Conservation (phyloP, 805 yeast species). For the Schizosaccharomyces osmophilus region DNA sequence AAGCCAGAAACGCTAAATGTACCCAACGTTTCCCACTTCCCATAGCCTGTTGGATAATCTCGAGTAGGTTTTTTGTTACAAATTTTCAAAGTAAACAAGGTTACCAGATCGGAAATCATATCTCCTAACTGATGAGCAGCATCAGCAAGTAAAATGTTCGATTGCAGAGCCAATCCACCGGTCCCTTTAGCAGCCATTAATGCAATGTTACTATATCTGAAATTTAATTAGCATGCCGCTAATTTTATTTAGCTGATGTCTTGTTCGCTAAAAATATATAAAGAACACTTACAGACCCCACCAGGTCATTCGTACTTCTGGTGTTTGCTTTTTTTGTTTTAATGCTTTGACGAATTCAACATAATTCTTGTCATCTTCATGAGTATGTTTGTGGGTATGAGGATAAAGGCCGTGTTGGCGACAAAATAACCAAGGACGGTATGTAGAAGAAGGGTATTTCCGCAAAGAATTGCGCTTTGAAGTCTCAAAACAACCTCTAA, state of each 20-base stretch:
- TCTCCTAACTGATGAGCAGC: slow-evolving; percentile 85
- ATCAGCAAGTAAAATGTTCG: slow-evolving; percentile 84
- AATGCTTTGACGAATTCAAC: neutral
- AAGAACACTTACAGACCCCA: neutral
- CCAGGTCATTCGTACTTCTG: neutral
- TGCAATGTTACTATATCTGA: slow-evolving; percentile 41
- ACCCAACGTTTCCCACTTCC: slow-evolving; percentile 81
- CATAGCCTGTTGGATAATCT: slow-evolving; percentile 65
- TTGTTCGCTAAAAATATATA: too few relatives aligned
- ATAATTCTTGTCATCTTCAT: neutral
- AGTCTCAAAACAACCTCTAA: too few relatives aligned
- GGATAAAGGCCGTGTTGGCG: neutral
- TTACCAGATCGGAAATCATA: slow-evolving; percentile 66
- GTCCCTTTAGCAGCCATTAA: slow-evolving; percentile 69
- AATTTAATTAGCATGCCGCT: neutral
- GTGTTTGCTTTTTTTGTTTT: neutral
- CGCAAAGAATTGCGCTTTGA: too few relatives aligned
- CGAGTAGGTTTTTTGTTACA: slow-evolving; percentile 35
- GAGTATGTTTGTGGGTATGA: neutral
- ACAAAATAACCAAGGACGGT: too few relatives aligned
- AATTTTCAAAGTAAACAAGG: slow-evolving; percentile 67
- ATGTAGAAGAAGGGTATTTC: too few relatives aligned
- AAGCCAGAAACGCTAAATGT: slow-evolving; percentile 70
- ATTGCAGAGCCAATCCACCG: slow-evolving; percentile 82
- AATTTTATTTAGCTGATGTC: neutral